Base-by-base conservation (phyloP, 2,329 filamentous ascomycete species). In the Sarocladiaceae sp. region DNA sequence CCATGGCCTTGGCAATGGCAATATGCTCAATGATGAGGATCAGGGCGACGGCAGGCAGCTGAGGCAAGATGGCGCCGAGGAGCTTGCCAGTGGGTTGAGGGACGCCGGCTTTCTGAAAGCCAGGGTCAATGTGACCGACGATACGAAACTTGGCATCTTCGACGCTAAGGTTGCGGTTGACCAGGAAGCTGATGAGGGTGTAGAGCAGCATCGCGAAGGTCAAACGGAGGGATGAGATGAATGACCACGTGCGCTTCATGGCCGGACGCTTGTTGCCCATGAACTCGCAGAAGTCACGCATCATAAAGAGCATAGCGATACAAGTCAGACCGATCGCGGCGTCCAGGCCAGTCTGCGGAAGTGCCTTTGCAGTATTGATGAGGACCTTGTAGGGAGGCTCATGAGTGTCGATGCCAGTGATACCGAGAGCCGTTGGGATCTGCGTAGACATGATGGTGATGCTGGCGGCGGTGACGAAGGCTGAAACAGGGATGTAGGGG, bases 1-100 rank as follows among this genome's bases (percentile, higher is more conserved):
- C 86, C 56, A 90, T 90, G 0, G 85, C 88, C 60, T 91, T 91
- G 6, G 85, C 82, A 48, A 91, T 90, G 33, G 86, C 84, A 51
- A 90, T 89, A 57, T 91, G 86, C 62, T 90, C 86, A 45, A 91
- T 86, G 16, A 90, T 73, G 15, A 90, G 66, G 15, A 91, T 85
- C 48, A 91, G 86, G 40, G 87, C 76, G 0, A 83, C 78, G 15
- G 82, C 81, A 0, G 86, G 86, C 6, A 90, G 64, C 48, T 89
- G 70, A 20, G 70, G 69, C 2, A 75, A 65, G 50, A 87, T 78
- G 0, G 71, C 59, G 1, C 62, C 65, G 52, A 88, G 67, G 34
- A 88, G 69, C 1, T 70, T 60, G 0, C 58, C 58, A 47, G 77
- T 73, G 35, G 86, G 64, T 0, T 57, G 65, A 0, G 85, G 84